Evolutionary conservation across 2,329 filamentous ascomycete genomes (phyloP), one percentile per base, ranked within the genome.

Genomic region (Arthrobotrys sphaeroides): DNA sequence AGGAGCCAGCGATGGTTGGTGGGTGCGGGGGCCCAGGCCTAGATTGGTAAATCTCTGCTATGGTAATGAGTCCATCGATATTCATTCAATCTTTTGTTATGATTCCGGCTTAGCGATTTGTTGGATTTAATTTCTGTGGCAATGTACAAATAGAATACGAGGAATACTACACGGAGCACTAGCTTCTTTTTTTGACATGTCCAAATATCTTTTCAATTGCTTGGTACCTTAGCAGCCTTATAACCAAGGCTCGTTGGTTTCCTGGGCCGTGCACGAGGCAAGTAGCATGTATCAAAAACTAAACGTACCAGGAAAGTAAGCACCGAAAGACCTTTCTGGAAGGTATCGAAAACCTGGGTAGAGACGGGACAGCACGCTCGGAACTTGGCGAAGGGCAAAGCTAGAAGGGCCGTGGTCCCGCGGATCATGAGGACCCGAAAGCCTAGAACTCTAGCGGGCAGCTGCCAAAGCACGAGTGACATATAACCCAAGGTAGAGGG

Each of bases 191-290:
- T 60, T n/a, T 13, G 22, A 31, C 5, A 42, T 59, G 5, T 38
- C 22, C 6, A 28, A 57, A 47, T 16, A n/a, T 66, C 40, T 59
- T 59, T 6, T 49, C 24, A 13, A 45, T 47, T 24, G 4, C 64
- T 59, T 68, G 64, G 49, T 68, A 28, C 16, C 22, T 22, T 62
- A 61, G 66, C 66, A 70, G 66, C 66, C 66, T 70, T 70, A 61
- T 60, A 70, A 59, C 55, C 38, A 62, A 70, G 43, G 12, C 38
- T 9, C 24, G 36, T 42, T 24, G 42, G 31, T 42, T 28, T 70
- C 66, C 62, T 62, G 55, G 42, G 20, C 12, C 20, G 42, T n/a
- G 36, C 12, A 2, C 13, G 16, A 49, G 28, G 16, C 22, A 18
- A 20, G n/a, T 20, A 33, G 26, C n/a, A 40, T 7, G 16, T 22